Conservation (phyloP, 148 eudicot species). For the Euryodendron excelsum region DNA sequence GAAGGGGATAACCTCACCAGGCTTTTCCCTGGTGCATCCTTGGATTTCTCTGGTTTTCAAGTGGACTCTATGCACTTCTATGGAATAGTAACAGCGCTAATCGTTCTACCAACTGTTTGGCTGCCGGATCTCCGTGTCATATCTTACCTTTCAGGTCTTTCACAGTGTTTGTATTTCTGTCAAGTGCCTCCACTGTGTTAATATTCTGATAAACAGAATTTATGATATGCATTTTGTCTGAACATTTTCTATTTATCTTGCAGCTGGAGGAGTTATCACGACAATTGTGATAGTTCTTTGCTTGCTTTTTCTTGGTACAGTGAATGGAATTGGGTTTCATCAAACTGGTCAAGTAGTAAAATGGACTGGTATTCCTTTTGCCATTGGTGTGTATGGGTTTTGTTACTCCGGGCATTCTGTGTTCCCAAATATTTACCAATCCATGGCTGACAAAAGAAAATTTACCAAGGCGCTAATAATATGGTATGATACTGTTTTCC, state of each 20-base stretch:
- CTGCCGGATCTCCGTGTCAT: conserved; percentile 66
- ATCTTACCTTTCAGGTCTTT: conserved; percentile 82
- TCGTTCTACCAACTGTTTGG: conserved; percentile 80
- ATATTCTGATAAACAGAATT: not conserved
- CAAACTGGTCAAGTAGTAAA: conserved; percentile 51
- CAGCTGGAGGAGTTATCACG: conserved; percentile 87
- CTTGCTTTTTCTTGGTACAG: conserved; percentile 54
- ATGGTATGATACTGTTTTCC: conserved; percentile 32
- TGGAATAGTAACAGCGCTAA: conserved; percentile 60
- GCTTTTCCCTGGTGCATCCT: conserved; percentile 66
- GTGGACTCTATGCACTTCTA: conserved; percentile 70
- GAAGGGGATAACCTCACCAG: conserved; percentile 85
- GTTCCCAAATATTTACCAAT: conserved; percentile 91
- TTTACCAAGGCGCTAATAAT: conserved; percentile 59
- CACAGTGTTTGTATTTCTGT: not conserved
- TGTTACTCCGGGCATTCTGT: conserved; percentile 89
- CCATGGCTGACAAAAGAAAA: conserved; percentile 86
- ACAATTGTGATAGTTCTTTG: conserved; percentile 64
- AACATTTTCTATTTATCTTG: conserved; percentile 9
- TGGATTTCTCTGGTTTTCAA: conserved; percentile 49
- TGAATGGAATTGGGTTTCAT: conserved; percentile 63
- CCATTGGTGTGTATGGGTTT: conserved; percentile 83
- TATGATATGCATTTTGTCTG: not conserved
- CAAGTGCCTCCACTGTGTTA: not conserved
- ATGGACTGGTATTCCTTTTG: conserved; percentile 76